Evolutionary conservation across 495 filamentous ascomycete species (phyloP).

Genomic region (Penicillium diatomitis): DNA sequence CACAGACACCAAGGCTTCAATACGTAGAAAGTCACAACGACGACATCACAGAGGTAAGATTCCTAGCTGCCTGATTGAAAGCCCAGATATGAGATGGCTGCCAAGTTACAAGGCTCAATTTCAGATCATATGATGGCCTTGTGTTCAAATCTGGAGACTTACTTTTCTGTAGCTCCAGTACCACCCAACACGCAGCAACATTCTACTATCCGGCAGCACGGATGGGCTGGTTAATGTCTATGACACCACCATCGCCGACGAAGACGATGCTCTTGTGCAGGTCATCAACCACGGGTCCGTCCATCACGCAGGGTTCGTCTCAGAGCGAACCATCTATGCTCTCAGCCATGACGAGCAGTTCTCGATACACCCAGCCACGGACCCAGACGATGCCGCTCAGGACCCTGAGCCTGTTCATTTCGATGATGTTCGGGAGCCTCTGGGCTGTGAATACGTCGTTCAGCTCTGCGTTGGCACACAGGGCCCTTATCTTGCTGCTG

Average conservation of each 20-base stretch:
- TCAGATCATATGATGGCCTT: too few species aligned
- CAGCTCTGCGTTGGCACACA: constrained; percentile 55
- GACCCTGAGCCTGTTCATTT: constrained; percentile 47
- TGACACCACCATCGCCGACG: constrained; percentile 63
- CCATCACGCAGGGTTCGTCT: constrained; percentile 76
- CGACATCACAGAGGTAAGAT: constrained; percentile 69
- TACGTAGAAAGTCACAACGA: constrained; percentile 88
- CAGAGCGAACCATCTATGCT: constrained; percentile 56
- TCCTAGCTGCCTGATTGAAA: too few species aligned
- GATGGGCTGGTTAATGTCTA: constrained; percentile 85
- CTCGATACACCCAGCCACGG: constrained; percentile 63
- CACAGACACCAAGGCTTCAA: constrained; percentile 41
- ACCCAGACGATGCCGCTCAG: constrained; percentile 44
- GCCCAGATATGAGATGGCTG: too few species aligned
- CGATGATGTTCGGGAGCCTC: constrained; percentile 62
- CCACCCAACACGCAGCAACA: constrained; percentile 51
- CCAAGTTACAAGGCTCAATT: too few species aligned
- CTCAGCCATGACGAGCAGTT: constrained; percentile 75
- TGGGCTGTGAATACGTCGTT: constrained; percentile 77
- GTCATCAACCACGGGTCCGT: constrained; percentile 86
- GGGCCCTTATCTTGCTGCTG: constrained; percentile 34
- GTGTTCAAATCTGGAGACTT: too few species aligned
- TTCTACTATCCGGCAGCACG: constrained; percentile 80
- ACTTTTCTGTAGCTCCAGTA: constrained; percentile 49
- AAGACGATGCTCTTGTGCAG: constrained; percentile 78